phyloP scores from a whole-genome alignment of 2,329 filamentous ascomycete species.

The Metarhizium humberi region DNA sequence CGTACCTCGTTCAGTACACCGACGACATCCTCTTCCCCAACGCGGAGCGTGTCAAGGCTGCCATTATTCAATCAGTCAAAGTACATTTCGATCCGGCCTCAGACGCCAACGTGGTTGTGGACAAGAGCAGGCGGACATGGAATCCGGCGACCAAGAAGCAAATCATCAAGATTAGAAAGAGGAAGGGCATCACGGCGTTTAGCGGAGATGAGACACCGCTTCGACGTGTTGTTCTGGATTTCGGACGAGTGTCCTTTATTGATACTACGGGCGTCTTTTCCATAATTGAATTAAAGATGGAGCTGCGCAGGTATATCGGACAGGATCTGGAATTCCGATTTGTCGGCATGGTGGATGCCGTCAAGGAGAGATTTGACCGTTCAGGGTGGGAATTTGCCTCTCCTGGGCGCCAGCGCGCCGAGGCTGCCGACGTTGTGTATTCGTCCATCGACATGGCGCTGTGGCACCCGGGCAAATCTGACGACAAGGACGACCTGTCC shows the following conservation, averaged over 20 bases:
- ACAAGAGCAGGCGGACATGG: constrained; percentile 38
- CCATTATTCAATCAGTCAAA: constrained; percentile 40
- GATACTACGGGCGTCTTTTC: constrained; percentile 43
- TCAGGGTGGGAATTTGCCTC: constrained; percentile 26
- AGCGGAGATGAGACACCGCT: constrained; percentile 29
- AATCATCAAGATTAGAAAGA: constrained; percentile 33
- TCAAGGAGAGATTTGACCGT: constrained; percentile 27
- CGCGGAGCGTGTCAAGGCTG: constrained; percentile 40
- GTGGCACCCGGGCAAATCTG: constrained; percentile 7
- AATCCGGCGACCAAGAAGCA: constrained; percentile 41
- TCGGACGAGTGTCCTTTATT: constrained; percentile 40
- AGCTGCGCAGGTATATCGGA: constrained; percentile 40
- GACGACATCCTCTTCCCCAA: constrained; percentile 54
- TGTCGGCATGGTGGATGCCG: constrained; percentile 34
- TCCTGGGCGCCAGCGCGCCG: constrained; percentile 16
- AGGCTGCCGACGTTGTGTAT: constrained; percentile 11
- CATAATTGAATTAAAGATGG: constrained; percentile 36
- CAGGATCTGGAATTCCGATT: constrained; percentile 36
- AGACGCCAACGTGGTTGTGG: constrained; percentile 29
- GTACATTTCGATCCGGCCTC: constrained; percentile 27
- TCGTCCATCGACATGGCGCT: constrained; percentile 11
- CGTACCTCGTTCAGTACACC: constrained; percentile 46
- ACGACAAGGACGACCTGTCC: constrained; percentile 7
- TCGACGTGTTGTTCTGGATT: constrained; percentile 41
- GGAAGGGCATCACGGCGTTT: constrained; percentile 23